Conservation (phyloP, 495 filamentous ascomycete species). For the Alectoria sarmentosa region DNA sequence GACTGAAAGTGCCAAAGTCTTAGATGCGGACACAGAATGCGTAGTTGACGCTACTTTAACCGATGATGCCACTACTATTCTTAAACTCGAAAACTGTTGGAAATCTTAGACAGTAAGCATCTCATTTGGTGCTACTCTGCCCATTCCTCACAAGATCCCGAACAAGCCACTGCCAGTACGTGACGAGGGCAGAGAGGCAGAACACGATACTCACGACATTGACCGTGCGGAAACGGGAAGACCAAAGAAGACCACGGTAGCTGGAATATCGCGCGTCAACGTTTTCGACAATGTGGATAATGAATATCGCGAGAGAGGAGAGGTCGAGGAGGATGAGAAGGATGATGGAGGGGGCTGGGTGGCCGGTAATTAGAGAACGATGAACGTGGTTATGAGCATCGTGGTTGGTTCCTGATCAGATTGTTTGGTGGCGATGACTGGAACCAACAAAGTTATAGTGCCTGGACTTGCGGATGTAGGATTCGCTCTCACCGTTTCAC, state of each 20-base stretch:
- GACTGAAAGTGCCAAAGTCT: too few relatives aligned
- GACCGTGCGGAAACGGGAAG: neutral
- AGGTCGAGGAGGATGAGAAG: neutral
- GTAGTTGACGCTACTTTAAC: too few relatives aligned
- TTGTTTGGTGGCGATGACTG: too few relatives aligned
- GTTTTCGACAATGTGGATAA: neutral
- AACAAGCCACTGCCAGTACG: neutral
- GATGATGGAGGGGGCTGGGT: neutral
- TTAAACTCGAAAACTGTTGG: too few relatives aligned
- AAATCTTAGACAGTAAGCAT: neutral
- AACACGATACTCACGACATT: neutral
- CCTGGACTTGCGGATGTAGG: too few relatives aligned
- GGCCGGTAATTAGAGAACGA: neutral
- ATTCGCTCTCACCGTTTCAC: too few relatives aligned
- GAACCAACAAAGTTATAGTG: too few relatives aligned
- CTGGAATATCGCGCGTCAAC: neutral
- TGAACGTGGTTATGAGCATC: neutral
- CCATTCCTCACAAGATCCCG: neutral
- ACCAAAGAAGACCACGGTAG: neutral
- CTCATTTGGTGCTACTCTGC: neutral
- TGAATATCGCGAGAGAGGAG: neutral
- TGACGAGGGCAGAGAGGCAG: neutral
- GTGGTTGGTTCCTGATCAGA: too few relatives aligned
- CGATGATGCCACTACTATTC: too few relatives aligned
- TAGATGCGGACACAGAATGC: too few relatives aligned